Percentiles rank a stretch among this genome's conserved stretches.
These are phyloP conservation scores for Dioscorea dumetorum DNA, from an alignment of 106 monocot species.

Conservation along the genomic window DNA sequence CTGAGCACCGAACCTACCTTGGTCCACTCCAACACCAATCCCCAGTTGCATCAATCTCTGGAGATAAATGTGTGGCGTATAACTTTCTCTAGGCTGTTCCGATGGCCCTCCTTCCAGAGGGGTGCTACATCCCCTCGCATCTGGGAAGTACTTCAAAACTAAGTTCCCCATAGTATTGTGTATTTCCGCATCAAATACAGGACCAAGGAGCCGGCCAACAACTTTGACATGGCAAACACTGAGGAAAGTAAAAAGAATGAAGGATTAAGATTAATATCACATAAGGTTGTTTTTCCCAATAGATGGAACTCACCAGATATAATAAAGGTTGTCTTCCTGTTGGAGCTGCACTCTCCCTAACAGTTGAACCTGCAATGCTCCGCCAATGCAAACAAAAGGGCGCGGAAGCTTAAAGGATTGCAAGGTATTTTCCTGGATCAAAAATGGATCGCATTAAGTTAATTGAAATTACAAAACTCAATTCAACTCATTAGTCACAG, in stretches of 20 bases:
- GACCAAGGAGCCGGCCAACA: conserved; percentile 29
- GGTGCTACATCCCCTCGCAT: not conserved
- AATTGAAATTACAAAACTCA: too few species aligned
- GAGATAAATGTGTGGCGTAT: too few species aligned
- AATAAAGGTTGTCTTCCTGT: conserved; percentile 48
- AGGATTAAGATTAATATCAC: not conserved
- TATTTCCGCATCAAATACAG: conserved; percentile 16
- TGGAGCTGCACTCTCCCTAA: conserved; percentile 82
- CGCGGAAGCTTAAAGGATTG: conserved; percentile 84
- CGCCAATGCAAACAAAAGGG: conserved; percentile 77
- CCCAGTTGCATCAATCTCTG: too few species aligned
- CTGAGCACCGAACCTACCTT: too few species aligned
- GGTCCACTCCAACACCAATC: too few species aligned
- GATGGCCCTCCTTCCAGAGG: not conserved
- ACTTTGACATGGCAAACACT: conserved; percentile 44
- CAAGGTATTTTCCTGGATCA: conserved; percentile 49
- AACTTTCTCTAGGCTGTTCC: not conserved
- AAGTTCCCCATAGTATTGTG: not conserved
- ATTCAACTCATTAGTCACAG: too few species aligned
- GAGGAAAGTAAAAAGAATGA: not conserved
- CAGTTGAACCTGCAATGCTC: conserved; percentile 67
- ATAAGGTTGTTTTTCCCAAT: too few species aligned
- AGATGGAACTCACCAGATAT: conserved; percentile 44
- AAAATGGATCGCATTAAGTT: too few species aligned
- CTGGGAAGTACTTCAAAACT: conserved; percentile 24